These are phyloP conservation scores for Primulina huaijiensis DNA, from an alignment of 257 asterid species.

Conservation along the genomic window DNA sequence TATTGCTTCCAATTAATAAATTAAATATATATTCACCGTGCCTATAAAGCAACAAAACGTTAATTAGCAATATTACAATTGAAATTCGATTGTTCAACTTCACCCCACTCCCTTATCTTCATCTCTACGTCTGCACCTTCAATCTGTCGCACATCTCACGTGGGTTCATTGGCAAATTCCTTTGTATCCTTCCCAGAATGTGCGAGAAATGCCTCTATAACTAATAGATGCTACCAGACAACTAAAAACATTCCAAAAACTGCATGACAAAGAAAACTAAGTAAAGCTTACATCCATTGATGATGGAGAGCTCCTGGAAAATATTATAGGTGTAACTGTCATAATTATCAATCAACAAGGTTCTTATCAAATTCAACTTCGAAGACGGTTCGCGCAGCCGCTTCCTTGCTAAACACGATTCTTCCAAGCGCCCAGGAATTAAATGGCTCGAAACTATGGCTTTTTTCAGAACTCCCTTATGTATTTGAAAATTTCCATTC, in stretches of 20 bases:
- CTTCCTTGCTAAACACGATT: conserved; percentile 45
- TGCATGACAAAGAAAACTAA: conserved; percentile 1
- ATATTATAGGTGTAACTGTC: conserved; percentile 97
- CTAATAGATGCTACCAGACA: conserved; percentile 5
- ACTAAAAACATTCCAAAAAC: conserved; percentile 9
- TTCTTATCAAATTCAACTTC: conserved; percentile 58
- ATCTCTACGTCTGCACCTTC: not conserved
- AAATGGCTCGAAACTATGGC: conserved; percentile 52
- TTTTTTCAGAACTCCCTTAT: conserved; percentile 34
- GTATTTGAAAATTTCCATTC: conserved; percentile 26
- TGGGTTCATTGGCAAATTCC: not conserved
- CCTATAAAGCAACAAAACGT: not conserved
- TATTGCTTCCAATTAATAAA: not conserved
- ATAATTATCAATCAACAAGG: conserved; percentile 87
- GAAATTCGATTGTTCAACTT: not conserved
- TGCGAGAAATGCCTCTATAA: not conserved
- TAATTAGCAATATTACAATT: not conserved
- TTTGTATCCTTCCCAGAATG: not conserved
- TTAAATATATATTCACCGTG: not conserved
- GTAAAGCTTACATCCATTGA: conserved; percentile 73
- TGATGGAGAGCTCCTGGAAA: conserved; percentile 82
- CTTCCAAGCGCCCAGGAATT: conserved; percentile 62
- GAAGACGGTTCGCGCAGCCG: conserved; percentile 39
- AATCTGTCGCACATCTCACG: not conserved
- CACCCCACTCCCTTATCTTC: not conserved